A percentile compares a stretch with the other conserved stretches of the same genome.
Evolutionary conservation across 345 rosid species (phyloP).

Genomic region (Luvunga scandens): DNA sequence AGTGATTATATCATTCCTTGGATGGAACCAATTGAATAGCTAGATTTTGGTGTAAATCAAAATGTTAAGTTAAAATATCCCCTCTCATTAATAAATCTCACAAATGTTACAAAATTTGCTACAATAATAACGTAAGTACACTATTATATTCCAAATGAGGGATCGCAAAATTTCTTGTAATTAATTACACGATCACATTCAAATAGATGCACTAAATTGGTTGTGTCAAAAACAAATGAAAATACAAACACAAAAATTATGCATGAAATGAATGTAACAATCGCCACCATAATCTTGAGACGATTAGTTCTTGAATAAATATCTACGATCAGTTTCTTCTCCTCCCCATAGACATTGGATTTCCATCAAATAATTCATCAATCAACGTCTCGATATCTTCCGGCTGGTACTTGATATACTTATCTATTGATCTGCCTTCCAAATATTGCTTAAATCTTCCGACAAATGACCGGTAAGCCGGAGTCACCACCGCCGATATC

Average conservation of each 20-base stretch:
- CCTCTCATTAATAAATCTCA: too few relatives aligned
- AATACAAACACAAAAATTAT: not conserved
- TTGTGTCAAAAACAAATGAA: not conserved
- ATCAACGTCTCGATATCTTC: conserved; percentile 71
- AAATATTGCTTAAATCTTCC: conserved; percentile 69
- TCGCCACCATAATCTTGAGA: not conserved
- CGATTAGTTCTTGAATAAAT: not conserved
- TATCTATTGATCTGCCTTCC: conserved; percentile 69
- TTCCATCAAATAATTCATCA: conserved; percentile 86
- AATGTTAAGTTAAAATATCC: too few relatives aligned
- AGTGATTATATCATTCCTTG: too few relatives aligned
- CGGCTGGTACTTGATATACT: conserved; percentile 80
- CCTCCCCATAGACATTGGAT: conserved; percentile 48
- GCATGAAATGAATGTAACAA: not conserved
- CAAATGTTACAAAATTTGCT: not conserved
- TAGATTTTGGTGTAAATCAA: too few relatives aligned
- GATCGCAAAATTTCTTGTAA: not conserved
- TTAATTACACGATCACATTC: not conserved
- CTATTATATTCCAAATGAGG: too few relatives aligned
- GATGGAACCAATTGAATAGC: too few relatives aligned
- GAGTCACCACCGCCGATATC: conserved; percentile 72
- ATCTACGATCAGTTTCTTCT: conserved; percentile 22
- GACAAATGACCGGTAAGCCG: conserved; percentile 77
- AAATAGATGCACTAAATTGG: not conserved
- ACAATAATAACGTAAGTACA: not conserved